Conservation (phyloP, 495 filamentous ascomycete species). For the Aspergillus sparsus region DNA sequence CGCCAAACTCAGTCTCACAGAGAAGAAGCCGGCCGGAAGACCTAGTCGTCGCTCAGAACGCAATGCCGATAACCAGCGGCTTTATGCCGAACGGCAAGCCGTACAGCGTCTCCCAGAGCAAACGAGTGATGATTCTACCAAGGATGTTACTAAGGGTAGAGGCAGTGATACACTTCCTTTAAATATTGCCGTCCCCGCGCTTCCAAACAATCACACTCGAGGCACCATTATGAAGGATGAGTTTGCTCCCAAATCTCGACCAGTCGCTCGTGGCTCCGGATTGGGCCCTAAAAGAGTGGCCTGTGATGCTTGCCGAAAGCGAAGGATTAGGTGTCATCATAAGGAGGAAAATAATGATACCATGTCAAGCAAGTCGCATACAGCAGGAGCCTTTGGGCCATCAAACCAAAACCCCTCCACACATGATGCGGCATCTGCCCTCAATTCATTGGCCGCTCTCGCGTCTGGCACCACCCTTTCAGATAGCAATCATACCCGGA, state of each 20-base stretch:
- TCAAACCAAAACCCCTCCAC: conserved; percentile 40
- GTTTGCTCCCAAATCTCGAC: conserved; percentile 34
- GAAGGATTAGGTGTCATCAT: conserved; percentile 56
- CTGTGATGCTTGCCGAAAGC: conserved; percentile 56
- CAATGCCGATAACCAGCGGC: conserved; percentile 45
- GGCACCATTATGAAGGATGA: conserved; percentile 33
- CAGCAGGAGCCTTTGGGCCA: conserved; percentile 32
- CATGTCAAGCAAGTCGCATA: conserved; percentile 33
- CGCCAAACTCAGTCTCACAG: conserved; percentile 42
- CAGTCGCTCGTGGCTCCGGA: conserved; percentile 40
- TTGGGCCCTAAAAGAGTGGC: conserved; percentile 54
- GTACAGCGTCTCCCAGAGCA: conserved; percentile 43
- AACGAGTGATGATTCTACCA: conserved; percentile 20
- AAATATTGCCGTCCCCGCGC: conserved; percentile 26
- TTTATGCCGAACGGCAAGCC: conserved; percentile 48
- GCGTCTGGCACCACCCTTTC: conserved; percentile 43
- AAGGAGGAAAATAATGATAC: conserved; percentile 48
- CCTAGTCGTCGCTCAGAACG: conserved; percentile 51
- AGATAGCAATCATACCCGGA: conserved; percentile 27
- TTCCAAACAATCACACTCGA: conserved; percentile 15
- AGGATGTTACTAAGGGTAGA: conserved; percentile 16
- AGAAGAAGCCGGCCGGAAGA: conserved; percentile 47
- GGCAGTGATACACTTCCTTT: conserved; percentile 22
- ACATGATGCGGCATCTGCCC: conserved; percentile 47
- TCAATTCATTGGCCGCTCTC: conserved; percentile 48